Conservation (phyloP, 1,284 basidiomycete genomes). For the Fereydounia khargensis region DNA sequence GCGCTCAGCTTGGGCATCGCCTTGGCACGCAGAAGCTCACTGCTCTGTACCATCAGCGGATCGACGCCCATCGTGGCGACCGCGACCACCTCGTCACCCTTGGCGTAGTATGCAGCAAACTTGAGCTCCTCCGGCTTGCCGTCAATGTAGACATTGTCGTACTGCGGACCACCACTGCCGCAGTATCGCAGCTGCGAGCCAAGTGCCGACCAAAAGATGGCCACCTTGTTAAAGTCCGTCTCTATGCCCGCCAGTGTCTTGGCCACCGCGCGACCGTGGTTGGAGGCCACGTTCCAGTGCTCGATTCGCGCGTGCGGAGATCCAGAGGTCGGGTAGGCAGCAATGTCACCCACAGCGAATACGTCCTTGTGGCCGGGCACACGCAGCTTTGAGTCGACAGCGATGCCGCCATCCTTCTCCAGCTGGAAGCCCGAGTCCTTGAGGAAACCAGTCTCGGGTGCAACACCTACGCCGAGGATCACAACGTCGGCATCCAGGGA, state of each 20-base stretch:
- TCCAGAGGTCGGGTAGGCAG: slow-evolving; percentile 68
- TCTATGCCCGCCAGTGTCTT: slow-evolving; percentile 59
- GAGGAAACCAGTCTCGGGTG: slow-evolving; percentile 79
- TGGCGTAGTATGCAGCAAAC: slow-evolving; percentile 72
- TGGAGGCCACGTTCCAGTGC: slow-evolving; percentile 88
- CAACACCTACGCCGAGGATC: slow-evolving; percentile 84
- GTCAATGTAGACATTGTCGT: slow-evolving; percentile 73
- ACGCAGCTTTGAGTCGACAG: slow-evolving; percentile 75
- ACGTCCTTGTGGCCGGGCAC: slow-evolving; percentile 67
- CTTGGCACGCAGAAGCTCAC: slow-evolving; percentile 74
- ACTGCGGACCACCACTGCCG: slow-evolving; percentile 66
- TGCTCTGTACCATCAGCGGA: slow-evolving; percentile 75
- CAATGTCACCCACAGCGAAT: slow-evolving; percentile 88
- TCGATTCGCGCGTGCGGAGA: slow-evolving; percentile 70
- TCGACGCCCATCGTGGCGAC: slow-evolving; percentile 82
- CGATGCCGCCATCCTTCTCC: slow-evolving; percentile 69
- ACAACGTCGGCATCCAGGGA: slow-evolving; percentile 75
- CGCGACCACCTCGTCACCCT: slow-evolving; percentile 73
- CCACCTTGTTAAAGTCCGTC: slow-evolving; percentile 69
- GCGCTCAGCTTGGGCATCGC: slow-evolving; percentile 79
- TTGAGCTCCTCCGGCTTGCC: slow-evolving; percentile 72
- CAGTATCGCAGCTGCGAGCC: slow-evolving; percentile 79
- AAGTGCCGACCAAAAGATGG: slow-evolving; percentile 78
- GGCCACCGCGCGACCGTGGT: slow-evolving; percentile 80
- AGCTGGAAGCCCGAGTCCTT: slow-evolving; percentile 63